Evolutionary conservation across 1,284 basidiomycete genomes (phyloP).

Genomic region (Ceratobasidium sp.): DNA sequence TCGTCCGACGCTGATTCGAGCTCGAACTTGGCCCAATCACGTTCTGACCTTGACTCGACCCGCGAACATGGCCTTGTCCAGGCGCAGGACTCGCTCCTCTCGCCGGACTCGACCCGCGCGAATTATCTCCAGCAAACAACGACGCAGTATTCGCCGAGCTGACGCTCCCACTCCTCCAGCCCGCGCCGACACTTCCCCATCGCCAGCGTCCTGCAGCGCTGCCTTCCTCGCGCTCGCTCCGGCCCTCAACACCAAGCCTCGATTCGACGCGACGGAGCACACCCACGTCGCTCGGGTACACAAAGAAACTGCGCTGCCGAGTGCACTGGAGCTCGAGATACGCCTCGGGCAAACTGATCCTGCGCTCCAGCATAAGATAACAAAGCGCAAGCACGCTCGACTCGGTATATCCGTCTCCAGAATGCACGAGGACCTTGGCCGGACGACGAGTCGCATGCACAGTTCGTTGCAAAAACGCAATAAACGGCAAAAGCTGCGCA

Average conservation of each 20-base stretch:
- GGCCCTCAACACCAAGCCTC: slow-evolving; percentile 54
- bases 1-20: slow-evolving; percentile 48
- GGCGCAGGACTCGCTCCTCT: slow-evolving; percentile 44
- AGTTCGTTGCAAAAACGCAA: slow-evolving; percentile 70
- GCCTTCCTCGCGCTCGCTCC: slow-evolving; percentile 45
- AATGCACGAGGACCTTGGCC: slow-evolving; percentile 76
- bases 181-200: slow-evolving; percentile 43
- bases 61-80: slow-evolving; percentile 19
- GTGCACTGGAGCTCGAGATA: slow-evolving; percentile 81
- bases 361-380: slow-evolving; percentile 85
- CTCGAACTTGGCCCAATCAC: neutral
- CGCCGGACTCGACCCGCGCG: slow-evolving; percentile 41
- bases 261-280: slow-evolving; percentile 81
- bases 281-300: slow-evolving; percentile 84
- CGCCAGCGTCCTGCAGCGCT: slow-evolving; percentile 47
- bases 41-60: neutral
- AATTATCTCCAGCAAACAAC: slow-evolving; percentile 18
- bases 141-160: slow-evolving; percentile 15
- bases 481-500: slow-evolving; percentile 65
- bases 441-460: slow-evolving; percentile 63
- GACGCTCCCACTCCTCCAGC: slow-evolving; percentile 31
- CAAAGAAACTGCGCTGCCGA: slow-evolving; percentile 79
- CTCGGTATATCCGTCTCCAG: slow-evolving; percentile 90
- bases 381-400: slow-evolving; percentile 87
- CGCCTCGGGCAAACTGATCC: slow-evolving; percentile 79